A percentile compares a stretch with the other conserved stretches of the same genome.
These are phyloP conservation scores for Trichoderma sp. DNA, from an alignment of 2,329 filamentous ascomycete species.

Conservation along the genomic window DNA sequence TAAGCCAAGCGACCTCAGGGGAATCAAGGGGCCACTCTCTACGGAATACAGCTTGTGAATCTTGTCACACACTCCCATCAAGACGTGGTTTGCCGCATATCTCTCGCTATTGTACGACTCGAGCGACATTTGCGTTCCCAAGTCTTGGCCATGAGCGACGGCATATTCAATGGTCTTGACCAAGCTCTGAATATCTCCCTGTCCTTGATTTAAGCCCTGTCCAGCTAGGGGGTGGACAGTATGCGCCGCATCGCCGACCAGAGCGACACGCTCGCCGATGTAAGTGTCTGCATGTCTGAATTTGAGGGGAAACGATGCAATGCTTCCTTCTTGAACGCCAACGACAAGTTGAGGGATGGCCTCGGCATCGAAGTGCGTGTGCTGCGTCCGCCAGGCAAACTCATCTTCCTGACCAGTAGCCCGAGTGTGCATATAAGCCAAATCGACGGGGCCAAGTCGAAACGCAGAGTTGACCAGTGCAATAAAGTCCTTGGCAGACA, in stretches of 20 bases:
- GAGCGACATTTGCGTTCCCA: constrained; percentile 74
- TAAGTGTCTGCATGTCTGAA: constrained; percentile 95
- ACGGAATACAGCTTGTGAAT: constrained; percentile 90
- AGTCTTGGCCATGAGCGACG: constrained; percentile 79
- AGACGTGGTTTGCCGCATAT: constrained; percentile 76
- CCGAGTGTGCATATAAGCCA: constrained; percentile 76
- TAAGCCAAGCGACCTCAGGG: constrained; percentile 73
- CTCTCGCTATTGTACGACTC: constrained; percentile 79
- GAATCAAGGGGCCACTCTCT: constrained; percentile 73
- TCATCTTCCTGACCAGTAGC: constrained; percentile 64
- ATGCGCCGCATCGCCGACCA: constrained; percentile 93
- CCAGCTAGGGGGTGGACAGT: constrained; percentile 92
- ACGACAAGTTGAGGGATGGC: constrained; percentile 64
- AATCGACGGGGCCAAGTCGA: constrained; percentile 72
- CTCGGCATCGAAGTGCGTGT: constrained; percentile 56
- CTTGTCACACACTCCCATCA: constrained; percentile 82
- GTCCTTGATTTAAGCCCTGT: constrained; percentile 90
- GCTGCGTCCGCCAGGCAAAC: constrained; percentile 75
- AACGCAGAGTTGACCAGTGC: constrained; percentile 94
- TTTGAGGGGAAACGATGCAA: constrained; percentile 88
- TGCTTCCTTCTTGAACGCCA: constrained; percentile 71
- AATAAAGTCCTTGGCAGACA: constrained; percentile 70
- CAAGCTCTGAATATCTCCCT: constrained; percentile 82
- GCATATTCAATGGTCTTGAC: constrained; percentile 72
- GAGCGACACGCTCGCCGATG: constrained; percentile 80